Percentiles rank a stretch among this genome's conserved stretches.
These are phyloP conservation scores for Solanum medicagineum DNA, from an alignment of 257 asterid genomes.

Conservation along the genomic window DNA sequence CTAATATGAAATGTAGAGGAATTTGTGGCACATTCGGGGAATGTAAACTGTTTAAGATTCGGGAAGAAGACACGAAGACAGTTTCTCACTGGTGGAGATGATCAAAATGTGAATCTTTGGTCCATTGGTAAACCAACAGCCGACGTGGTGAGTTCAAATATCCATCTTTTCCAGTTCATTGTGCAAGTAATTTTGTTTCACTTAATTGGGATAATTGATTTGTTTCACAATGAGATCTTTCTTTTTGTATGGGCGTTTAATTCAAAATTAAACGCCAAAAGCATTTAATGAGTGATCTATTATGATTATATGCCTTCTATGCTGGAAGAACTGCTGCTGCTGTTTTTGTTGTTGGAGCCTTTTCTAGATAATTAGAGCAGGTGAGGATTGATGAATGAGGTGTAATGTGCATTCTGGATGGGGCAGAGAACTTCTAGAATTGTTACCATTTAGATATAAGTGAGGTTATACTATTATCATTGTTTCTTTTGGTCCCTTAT, in stretches of 20 bases:
- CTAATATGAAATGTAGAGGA: slow-evolving; percentile 62
- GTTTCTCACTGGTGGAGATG: slow-evolving; percentile 97
- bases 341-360: neutral
- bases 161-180: neutral
- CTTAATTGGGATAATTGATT: neutral
- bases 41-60: slow-evolving; percentile 86
- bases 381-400: neutral
- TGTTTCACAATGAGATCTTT: neutral
- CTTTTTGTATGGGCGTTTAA: neutral
- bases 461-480: neutral
- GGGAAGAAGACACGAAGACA: slow-evolving; percentile 81
- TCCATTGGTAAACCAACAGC: slow-evolving; percentile 86
- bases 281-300: neutral
- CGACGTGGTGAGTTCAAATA: slow-evolving; percentile 40
- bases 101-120: slow-evolving; percentile 93
- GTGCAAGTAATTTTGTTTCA: neutral
- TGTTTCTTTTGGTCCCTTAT: neutral
- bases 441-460: neutral
- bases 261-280: neutral
- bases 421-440: neutral
- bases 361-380: neutral
- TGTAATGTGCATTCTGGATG: neutral
- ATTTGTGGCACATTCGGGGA: slow-evolving; percentile 96
- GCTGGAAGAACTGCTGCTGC: neutral
- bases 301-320: neutral